Base-by-base conservation (phyloP, 2,329 filamentous ascomycete species). In the Penicillium thymicola region DNA sequence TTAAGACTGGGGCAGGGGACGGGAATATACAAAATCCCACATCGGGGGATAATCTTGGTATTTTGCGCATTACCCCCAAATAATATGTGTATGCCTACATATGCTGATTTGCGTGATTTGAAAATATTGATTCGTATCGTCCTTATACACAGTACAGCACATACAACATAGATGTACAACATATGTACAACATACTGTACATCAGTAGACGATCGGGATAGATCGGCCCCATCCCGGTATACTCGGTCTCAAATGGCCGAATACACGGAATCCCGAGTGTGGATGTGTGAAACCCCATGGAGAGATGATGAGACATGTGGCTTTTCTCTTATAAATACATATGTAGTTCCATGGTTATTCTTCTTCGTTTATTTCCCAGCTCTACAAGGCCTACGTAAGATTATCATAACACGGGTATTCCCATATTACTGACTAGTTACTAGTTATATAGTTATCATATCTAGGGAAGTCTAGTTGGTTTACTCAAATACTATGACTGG, bases 1-100 rank as follows among this genome's bases (percentile, higher is more conserved):
- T 57, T 65, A 59, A 58, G 50, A 59, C 50, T 30, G 43, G 55
- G 48, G 36, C 47, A 50, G 27, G 59, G 58, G 56, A 51, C 51
- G 53, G 49, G 21, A 41, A 51, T 30, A 51, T 55, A 21, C 23
- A 44, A 34, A 34, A 18, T 25, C 16, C 30, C 32, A 34, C 23
- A 32, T 27, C 18, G 32, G 36, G 23, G 36, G 6, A 36, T 46
- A 34, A 46, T 3, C 27, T n/a, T 16, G 5, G 9, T 46, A 34
- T 46, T 34, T 34, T 5, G 14, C 30, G 18, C 13, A 27, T n/a
- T 16, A 21, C 28, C 10, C 25, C 27, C 13, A 27, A 30, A 32
- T 32, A 13, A 32, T 6, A 32, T 36, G 8, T 9, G 16, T 25
- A 16, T 41, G 14, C 4, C 14, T 25, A 21, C 21, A 36, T 44